A percentile compares a stretch with the other conserved stretches of the same genome.
Conservation (phyloP, 192 early-diverging fungal species). For the Coemansia sp. region DNA sequence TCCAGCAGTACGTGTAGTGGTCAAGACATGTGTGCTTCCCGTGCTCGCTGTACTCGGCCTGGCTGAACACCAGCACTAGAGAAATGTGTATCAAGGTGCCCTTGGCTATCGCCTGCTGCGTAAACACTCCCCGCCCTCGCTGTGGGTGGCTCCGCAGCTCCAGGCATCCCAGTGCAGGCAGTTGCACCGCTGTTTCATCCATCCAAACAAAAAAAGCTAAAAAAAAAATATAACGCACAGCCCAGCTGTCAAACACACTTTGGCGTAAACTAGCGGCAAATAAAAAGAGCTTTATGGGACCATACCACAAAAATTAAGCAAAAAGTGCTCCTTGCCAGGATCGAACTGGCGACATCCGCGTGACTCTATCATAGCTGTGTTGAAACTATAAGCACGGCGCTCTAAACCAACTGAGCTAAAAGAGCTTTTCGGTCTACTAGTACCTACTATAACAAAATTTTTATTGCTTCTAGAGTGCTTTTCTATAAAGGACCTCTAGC, state of each 20-base stretch:
- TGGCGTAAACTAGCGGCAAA: neutral
- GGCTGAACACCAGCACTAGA: slow-evolving; percentile 56
- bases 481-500: too few relatives aligned
- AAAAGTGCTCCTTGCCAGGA: slow-evolving; percentile 49
- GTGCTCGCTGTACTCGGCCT: slow-evolving; percentile 55
- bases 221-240: neutral
- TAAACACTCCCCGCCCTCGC: slow-evolving; percentile 62
- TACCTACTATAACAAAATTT: too few relatives aligned
- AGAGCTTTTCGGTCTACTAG: too few relatives aligned
- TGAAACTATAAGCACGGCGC: slow-evolving; percentile 45
- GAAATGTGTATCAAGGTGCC: slow-evolving; percentile 59
- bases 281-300: too few relatives aligned
- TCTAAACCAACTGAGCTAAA: slow-evolving; percentile 52
- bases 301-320: neutral
- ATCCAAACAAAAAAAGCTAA: neutral
- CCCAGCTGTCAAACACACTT: neutral
- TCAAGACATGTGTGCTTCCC: slow-evolving; percentile 60
- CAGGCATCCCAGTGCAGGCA: slow-evolving; percentile 35
- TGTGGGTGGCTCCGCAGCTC: slow-evolving; percentile 53
- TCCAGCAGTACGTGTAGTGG: slow-evolving; percentile 68
- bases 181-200: neutral
- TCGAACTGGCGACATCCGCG: slow-evolving; percentile 53
- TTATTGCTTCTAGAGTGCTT: too few relatives aligned
- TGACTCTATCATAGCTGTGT: slow-evolving; percentile 35
- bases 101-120: slow-evolving; percentile 28